A percentile compares a stretch with the other conserved stretches of the same genome.
These are phyloP conservation scores for Purpureocillium lavendulum DNA, from an alignment of 2,329 filamentous ascomycete species.

Conservation along the genomic window DNA sequence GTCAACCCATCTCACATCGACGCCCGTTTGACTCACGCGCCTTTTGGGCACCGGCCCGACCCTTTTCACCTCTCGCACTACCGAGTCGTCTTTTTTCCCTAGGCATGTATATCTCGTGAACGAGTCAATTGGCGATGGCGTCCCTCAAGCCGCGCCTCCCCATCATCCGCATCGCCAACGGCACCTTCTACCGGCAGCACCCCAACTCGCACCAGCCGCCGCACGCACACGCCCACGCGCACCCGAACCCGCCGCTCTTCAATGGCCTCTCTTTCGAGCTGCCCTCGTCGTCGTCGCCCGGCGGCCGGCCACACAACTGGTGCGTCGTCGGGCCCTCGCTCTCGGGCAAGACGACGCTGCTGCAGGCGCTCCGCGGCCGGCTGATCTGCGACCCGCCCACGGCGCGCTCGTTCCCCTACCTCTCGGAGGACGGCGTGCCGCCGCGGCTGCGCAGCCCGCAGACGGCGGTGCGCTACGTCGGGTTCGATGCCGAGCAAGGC, in stretches of 20 bases:
- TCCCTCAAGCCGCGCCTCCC: slow-evolving; percentile 31
- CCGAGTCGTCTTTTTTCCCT: too few species aligned
- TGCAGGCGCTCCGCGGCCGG: slow-evolving; percentile 69
- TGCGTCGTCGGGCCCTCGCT: slow-evolving; percentile 74
- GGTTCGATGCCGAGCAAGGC: slow-evolving; percentile 70
- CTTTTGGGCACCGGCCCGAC: too few species aligned
- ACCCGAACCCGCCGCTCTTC: slow-evolving; percentile 66
- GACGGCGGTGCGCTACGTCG: slow-evolving; percentile 77
- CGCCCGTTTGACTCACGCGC: too few species aligned
- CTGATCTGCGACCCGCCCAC: slow-evolving; percentile 68
- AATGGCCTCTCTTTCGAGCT: slow-evolving; percentile 61
- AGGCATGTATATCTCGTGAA: background rate
- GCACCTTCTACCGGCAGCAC: slow-evolving; percentile 74
- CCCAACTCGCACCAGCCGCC: slow-evolving; percentile 41
- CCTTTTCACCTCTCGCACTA: too few species aligned
- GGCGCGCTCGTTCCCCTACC: slow-evolving; percentile 70
- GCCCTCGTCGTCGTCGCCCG: slow-evolving; percentile 43
- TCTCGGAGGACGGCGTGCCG: slow-evolving; percentile 55
- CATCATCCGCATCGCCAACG: slow-evolving; percentile 66
- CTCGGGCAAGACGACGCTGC: slow-evolving; percentile 71
- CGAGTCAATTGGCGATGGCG: background rate
- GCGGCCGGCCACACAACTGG: slow-evolving; percentile 64
- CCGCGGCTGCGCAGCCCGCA: slow-evolving; percentile 47
- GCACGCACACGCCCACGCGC: slow-evolving; percentile 8
- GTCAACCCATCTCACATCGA: slow-evolving; percentile 23